Percentiles rank a stretch among this genome's conserved stretches.
These are phyloP conservation scores for Auricularia sp. DNA, from an alignment of 768 basidiomycete species.

Conservation along the genomic window DNA sequence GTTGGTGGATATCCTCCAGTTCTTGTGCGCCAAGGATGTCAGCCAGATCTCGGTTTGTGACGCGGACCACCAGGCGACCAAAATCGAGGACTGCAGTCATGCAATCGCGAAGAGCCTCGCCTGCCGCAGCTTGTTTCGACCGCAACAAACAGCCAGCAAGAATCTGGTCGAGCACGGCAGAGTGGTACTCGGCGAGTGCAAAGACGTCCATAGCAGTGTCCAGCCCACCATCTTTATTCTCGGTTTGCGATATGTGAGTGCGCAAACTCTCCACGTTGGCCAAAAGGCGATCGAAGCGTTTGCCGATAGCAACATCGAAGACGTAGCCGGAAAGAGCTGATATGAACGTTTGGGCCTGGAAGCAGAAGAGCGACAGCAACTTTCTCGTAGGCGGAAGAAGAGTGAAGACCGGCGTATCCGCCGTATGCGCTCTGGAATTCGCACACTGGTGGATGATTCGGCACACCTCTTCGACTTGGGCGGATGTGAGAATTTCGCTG, in stretches of 20 bases:
- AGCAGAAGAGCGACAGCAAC: conserved; percentile 59
- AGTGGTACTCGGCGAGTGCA: conserved; percentile 57
- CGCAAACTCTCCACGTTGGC: conserved; percentile 23
- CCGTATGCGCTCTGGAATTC: conserved; percentile 15
- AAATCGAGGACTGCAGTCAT: conserved; percentile 62
- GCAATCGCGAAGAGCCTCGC: conserved; percentile 52
- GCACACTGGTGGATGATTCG: conserved; percentile 51
- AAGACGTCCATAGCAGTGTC: conserved; percentile 60
- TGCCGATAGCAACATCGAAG: conserved; percentile 71
- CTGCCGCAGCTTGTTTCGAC: conserved; percentile 53
- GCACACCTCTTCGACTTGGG: conserved; percentile 56
- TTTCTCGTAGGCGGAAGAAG: conserved; percentile 44
- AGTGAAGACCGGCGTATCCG: conserved; percentile 41
- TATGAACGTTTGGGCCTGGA: conserved; percentile 63
- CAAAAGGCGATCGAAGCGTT: conserved; percentile 66
- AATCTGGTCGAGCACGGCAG: conserved; percentile 59
- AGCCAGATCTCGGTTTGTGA: conserved; percentile 41
- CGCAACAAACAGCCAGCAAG: conserved; percentile 66
- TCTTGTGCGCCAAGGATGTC: conserved; percentile 56
- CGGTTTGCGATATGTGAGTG: neutral
- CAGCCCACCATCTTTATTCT: conserved; percentile 6
- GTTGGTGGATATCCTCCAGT: conserved; percentile 43
- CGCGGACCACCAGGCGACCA: conserved; percentile 52
- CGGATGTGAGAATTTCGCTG: neutral
- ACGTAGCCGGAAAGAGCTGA: conserved; percentile 58